A percentile compares a stretch with the other conserved stretches of the same genome.
Conservation (phyloP, 2,329 filamentous ascomycete genomes). For the Thyridium curvatum region DNA sequence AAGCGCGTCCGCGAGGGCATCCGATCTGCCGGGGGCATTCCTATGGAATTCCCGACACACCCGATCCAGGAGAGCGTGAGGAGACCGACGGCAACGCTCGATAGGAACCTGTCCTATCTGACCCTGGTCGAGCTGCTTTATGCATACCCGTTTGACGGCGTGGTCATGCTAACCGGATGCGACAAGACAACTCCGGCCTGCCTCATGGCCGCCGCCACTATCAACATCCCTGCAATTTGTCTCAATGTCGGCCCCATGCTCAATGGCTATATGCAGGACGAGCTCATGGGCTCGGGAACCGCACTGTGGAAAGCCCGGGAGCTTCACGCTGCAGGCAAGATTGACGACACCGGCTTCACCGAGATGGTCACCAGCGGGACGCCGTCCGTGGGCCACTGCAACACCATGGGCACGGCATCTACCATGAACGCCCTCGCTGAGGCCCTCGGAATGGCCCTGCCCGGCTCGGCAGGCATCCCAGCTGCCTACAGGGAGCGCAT, state of each 20-base stretch:
- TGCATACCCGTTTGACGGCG: conserved; percentile 41
- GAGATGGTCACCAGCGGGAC: conserved; percentile 34
- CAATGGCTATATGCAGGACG: conserved; percentile 35
- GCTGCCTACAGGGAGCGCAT: conserved; percentile 40
- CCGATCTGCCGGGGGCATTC: conserved; percentile 38
- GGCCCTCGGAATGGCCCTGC: conserved; percentile 45
- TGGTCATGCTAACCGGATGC: conserved; percentile 44
- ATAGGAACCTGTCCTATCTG: conserved; percentile 42
- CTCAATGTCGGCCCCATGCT: conserved; percentile 47
- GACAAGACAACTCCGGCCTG: conserved; percentile 46
- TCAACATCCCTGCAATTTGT: conserved; percentile 44
- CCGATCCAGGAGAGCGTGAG: conserved; percentile 43
- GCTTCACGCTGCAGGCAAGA: conserved; percentile 37
- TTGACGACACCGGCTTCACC: conserved; percentile 34
- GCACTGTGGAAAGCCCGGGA: conserved; percentile 43
- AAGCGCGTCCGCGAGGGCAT: conserved; percentile 45
- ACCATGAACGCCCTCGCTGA: conserved; percentile 48
- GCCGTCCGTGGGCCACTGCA: conserved; percentile 41
- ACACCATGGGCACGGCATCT: conserved; percentile 47
- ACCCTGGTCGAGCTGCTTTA: conserved; percentile 39
- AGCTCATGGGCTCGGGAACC: conserved; percentile 35
- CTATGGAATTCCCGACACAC: conserved; percentile 45
- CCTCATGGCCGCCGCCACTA: conserved; percentile 44
- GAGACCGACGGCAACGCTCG: conserved; percentile 40
- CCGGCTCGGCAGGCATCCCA: conserved; percentile 43